phyloP scores from a whole-genome alignment of 768 basidiomycete genomes.

The Pilatotrama ljubarskyi region DNA sequence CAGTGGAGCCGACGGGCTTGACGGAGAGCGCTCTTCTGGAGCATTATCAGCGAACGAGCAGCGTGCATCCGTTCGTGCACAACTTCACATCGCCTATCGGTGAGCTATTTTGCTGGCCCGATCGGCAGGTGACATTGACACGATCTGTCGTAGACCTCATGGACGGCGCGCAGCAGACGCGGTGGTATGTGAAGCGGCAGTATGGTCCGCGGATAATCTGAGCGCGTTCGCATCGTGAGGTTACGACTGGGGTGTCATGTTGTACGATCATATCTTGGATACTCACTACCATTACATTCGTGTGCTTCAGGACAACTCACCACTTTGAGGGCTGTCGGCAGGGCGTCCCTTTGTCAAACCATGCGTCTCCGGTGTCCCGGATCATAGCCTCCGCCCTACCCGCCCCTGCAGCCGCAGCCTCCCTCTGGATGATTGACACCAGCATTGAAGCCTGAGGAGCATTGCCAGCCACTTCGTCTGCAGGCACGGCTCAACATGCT shows the following conservation, averaged over 20 bases:
- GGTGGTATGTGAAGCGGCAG: conserved; percentile 17
- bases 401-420: conserved; percentile 8
- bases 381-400: background rate
- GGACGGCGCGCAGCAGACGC: conserved; percentile 14
- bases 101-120: conserved; percentile 30
- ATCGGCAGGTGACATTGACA: background rate
- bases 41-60: conserved; percentile 36
- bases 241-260: background rate
- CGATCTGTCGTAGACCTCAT: conserved; percentile 12
- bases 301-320: background rate
- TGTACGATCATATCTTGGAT: background rate
- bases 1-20: conserved; percentile 25
- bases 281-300: background rate
- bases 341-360: conserved; percentile 3
- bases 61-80: conserved; percentile 52
- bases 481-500: no score
- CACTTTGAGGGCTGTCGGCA: no score
- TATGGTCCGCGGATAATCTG: background rate
- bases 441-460: conserved; percentile 37
- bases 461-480: conserved; percentile 42
- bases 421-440: conserved; percentile 30
- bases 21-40: conserved; percentile 47
- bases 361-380: conserved; percentile 14
- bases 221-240: background rate
- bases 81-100: conserved; percentile 74